Evolutionary conservation across 108 stramenopile genomes (phyloP).

Genomic region (Cyclotella sp.): DNA sequence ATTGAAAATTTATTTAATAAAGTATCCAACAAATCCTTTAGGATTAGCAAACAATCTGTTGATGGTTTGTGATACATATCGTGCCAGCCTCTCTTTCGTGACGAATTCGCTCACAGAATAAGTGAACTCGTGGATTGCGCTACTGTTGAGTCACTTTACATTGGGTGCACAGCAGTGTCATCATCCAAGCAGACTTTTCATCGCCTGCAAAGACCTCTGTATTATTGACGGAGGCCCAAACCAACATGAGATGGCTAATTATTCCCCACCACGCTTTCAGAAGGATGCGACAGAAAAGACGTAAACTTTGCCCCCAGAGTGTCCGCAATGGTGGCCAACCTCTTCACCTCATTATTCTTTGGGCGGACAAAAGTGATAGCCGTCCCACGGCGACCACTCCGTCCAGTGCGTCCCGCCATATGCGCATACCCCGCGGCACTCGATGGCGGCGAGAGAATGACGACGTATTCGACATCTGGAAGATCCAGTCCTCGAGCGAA

Average conservation of each 20-base stretch:
- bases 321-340: slow-evolving; percentile 58
- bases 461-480: slow-evolving; percentile 62
- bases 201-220: no score
- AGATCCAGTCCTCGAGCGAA: slow-evolving; percentile 80
- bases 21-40: no score
- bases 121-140: no score
- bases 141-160: no score
- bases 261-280: not conserved
- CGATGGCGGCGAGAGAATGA: slow-evolving; percentile 62
- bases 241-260: not conserved
- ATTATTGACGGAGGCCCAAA: no score
- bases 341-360: slow-evolving; percentile 47
- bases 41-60: no score
- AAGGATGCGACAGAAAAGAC: not conserved
- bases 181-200: no score
- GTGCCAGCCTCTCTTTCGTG: no score
- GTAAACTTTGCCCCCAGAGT: slow-evolving; percentile 58
- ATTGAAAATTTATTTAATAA: no score
- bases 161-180: no score
- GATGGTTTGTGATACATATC: no score
- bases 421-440: slow-evolving; percentile 77
- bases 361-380: slow-evolving; percentile 58
- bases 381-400: slow-evolving; percentile 54
- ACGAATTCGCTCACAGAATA: no score
- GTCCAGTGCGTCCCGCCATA: slow-evolving; percentile 77